phyloP scores from a whole-genome alignment of 192 early-diverging fungal genomes.

The Tieghemiomyces parasiticus region DNA sequence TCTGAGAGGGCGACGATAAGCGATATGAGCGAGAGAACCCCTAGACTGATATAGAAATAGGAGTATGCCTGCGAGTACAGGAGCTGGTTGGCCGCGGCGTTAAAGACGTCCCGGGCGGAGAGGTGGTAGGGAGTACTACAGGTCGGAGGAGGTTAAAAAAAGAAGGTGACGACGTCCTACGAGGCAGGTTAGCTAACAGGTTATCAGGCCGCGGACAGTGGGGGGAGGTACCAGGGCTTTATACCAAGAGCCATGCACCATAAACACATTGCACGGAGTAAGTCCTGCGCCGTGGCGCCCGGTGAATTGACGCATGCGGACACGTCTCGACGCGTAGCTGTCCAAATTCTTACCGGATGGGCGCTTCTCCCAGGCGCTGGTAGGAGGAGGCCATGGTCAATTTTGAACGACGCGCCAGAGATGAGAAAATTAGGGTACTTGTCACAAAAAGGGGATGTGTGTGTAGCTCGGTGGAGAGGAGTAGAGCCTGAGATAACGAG shows the following conservation, averaged over 20 bases:
- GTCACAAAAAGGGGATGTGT: too few species aligned
- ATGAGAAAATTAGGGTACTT: too few species aligned
- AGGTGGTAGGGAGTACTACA: constrained; percentile 13
- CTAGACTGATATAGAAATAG: constrained; percentile 33
- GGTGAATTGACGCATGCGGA: too few species aligned
- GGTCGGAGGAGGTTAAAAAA: background rate
- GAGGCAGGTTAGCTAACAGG: background rate
- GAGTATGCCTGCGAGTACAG: constrained; percentile 43
- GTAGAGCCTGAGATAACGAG: too few species aligned
- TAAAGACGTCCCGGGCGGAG: constrained; percentile 30
- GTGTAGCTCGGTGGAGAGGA: too few species aligned
- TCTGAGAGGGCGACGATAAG: constrained; percentile 26
- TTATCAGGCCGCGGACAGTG: background rate
- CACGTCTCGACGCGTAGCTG: too few species aligned
- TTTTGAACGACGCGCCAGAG: too few species aligned
- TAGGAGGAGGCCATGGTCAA: background rate
- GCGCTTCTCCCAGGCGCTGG: background rate
- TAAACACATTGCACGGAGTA: background rate
- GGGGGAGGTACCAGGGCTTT: background rate
- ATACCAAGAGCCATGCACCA: background rate
- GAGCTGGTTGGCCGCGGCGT: constrained; percentile 38
- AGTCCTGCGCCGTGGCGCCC: too few species aligned
- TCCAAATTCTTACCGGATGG: background rate
- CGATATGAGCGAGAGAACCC: constrained; percentile 27
- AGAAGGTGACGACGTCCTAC: background rate